Evolutionary conservation across 1,139 yeast species (phyloP).

Genomic region (Debaryomyces sp.): DNA sequence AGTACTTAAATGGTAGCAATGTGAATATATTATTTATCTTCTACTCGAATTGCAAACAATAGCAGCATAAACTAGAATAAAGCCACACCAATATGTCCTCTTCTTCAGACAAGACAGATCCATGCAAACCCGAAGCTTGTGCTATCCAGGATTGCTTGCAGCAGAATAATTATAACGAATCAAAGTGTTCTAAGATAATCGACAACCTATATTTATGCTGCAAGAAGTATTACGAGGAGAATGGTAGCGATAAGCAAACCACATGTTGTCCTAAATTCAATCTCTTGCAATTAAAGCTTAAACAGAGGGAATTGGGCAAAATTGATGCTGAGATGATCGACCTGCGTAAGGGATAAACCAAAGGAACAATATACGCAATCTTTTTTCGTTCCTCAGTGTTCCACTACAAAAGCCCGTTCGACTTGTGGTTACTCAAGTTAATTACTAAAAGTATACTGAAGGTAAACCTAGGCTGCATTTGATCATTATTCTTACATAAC

Average conservation of each 20-base stretch:
- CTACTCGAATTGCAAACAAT: not conserved
- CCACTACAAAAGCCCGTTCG: not conserved
- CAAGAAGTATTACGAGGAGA: constrained; percentile 50
- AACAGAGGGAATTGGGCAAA: constrained; percentile 55
- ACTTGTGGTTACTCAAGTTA: not conserved
- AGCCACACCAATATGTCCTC: not conserved
- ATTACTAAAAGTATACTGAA: not conserved
- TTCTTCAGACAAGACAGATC: constrained; percentile 27
- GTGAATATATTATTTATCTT: not conserved
- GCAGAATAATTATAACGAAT: constrained; percentile 58
- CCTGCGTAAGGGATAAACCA: constrained; percentile 6
- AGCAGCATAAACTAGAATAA: not conserved
- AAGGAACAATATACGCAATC: no score
- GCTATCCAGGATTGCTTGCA: constrained; percentile 67
- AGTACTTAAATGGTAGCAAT: not conserved
- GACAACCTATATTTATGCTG: constrained; percentile 67
- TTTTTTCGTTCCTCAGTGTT: not conserved
- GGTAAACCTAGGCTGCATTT: not conserved
- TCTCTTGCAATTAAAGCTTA: constrained; percentile 56
- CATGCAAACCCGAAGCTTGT: constrained; percentile 72
- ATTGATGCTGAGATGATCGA: constrained; percentile 54
- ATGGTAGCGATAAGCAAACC: constrained; percentile 57
- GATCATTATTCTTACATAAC: not conserved
- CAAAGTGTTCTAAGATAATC: constrained; percentile 60
- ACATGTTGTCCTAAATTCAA: constrained; percentile 69